Percentiles rank a stretch among this genome's conserved stretches.
Evolutionary conservation across 164 flowering plant species (phyloP).

Genomic region (Nymphaea colorata): DNA sequence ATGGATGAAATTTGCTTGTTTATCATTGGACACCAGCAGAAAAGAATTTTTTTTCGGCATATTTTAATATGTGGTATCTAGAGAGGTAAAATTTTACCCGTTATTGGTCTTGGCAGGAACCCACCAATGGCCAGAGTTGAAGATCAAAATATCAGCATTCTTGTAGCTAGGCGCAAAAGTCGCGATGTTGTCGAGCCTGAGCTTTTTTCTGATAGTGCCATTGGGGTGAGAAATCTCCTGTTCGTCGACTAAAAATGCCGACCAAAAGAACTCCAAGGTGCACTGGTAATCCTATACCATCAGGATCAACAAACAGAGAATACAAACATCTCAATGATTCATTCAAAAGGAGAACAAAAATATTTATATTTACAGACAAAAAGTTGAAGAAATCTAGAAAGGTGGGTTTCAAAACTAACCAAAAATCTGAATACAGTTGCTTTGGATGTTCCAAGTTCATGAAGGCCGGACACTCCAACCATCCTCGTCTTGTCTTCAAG

Average conservation of each 20-base stretch:
- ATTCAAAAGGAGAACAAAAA: not conserved
- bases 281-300: slow-evolving; percentile 57
- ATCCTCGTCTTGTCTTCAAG: slow-evolving; percentile 60
- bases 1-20: too few relatives aligned
- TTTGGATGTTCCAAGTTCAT: slow-evolving; percentile 59
- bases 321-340: not conserved
- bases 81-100: slow-evolving; percentile 37
- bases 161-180: slow-evolving; percentile 49
- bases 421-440: slow-evolving; percentile 57
- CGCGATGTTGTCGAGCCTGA: slow-evolving; percentile 69
- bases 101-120: slow-evolving; percentile 88
- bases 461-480: slow-evolving; percentile 66
- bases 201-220: slow-evolving; percentile 71
- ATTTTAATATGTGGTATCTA: too few relatives aligned
- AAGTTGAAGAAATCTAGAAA: too few relatives aligned
- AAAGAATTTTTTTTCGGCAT: too few relatives aligned
- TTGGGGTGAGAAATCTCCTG: slow-evolving; percentile 50
- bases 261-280: slow-evolving; percentile 78
- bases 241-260: slow-evolving; percentile 88
- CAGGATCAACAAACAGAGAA: slow-evolving; percentile 2
- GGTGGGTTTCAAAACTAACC: not conserved
- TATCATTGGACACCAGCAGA: too few relatives aligned
- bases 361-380: not conserved
- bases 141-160: slow-evolving; percentile 65
- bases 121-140: slow-evolving; percentile 99